Evolutionary conservation across 2,329 filamentous ascomycete genomes (phyloP), one percentile per base, ranked within the genome.

Genomic region (Huntiella omanensis): DNA sequence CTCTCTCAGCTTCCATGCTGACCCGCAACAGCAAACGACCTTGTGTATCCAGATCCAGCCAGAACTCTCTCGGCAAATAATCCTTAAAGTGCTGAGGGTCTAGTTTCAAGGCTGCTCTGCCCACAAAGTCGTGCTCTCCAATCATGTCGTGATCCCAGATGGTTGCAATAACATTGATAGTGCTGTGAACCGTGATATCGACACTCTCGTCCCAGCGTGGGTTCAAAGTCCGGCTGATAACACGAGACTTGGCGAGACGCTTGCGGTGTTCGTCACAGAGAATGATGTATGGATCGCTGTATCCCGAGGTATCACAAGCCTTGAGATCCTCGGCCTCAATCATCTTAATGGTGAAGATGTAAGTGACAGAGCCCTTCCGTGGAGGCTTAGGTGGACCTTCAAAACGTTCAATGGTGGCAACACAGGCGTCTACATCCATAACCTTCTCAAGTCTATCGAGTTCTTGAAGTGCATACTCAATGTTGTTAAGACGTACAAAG

Each of bases 81-180:
- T 98, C 91, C 54, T 85, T 80, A 62, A 98, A 98, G 63, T 95
- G 87, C 35, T 84, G 73, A n/a, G 91, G 91, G 55, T 98, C 91
- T n/a, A 98, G 69, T 63, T 98, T 98, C 53, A 98, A 70, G 15
- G 86, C 93, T n/a, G 91, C 96, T 51, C 91, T 77, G 19, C 91
- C 91, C 33, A 96, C 85, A 59, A 93, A 96, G 58, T 98, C 91
- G 58, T 98, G 91, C 57, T 96, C 91, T 46, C 91, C 91, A 55
- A 98, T 80, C 11, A 85, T 86, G 64, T 98, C 91, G 70, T 91
- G 93, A 62, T 98, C 91, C 91, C 91, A 98, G 37, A 96, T 82
- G 1, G 91, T 98, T 32, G 88, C 87, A 56, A 96, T 92, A 53
- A 98, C 77, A 55, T 96, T 95, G 49, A 98, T 71, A 8, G 91